Evolutionary conservation across 2,329 filamentous ascomycete species (phyloP).

Genomic region (Fusarium sp.): DNA sequence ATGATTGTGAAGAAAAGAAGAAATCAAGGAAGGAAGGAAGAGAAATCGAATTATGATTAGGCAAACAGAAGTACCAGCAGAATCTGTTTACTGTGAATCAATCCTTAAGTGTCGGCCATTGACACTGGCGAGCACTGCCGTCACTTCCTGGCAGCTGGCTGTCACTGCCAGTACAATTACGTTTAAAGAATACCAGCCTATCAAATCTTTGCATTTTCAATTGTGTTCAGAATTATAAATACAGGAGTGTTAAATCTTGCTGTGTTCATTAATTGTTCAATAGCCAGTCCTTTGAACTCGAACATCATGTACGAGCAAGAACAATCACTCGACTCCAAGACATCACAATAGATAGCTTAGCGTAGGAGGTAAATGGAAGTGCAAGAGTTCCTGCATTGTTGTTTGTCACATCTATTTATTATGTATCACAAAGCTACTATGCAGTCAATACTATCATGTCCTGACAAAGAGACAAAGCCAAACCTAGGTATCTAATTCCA

Average conservation of each 20-base stretch:
- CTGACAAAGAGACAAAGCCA: conserved; percentile 25
- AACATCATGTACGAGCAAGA: not conserved
- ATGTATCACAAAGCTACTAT: conserved; percentile 14
- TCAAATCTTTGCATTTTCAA: not conserved
- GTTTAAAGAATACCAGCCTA: not conserved
- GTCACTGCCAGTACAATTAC: not conserved
- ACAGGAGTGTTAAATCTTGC: not conserved
- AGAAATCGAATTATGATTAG: not conserved
- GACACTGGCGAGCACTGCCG: not conserved
- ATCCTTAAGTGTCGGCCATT: not conserved
- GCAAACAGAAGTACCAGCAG: not conserved
- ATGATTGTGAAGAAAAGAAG: not conserved
- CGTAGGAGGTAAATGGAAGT: not conserved
- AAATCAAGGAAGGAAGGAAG: not conserved
- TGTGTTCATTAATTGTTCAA: not conserved
- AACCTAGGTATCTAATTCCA: conserved; percentile 41
- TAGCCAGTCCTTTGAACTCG: not conserved
- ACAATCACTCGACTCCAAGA: not conserved
- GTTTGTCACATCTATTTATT: conserved; percentile 12
- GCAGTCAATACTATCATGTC: conserved; percentile 6
- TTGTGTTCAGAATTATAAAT: not conserved
- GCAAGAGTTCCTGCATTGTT: not conserved
- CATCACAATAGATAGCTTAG: not conserved
- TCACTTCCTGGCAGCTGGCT: not conserved
- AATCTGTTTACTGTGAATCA: conserved; percentile 13